These are phyloP conservation scores for Yarrowia porcina DNA, from an alignment of 805 yeast species.

Conservation along the genomic window DNA sequence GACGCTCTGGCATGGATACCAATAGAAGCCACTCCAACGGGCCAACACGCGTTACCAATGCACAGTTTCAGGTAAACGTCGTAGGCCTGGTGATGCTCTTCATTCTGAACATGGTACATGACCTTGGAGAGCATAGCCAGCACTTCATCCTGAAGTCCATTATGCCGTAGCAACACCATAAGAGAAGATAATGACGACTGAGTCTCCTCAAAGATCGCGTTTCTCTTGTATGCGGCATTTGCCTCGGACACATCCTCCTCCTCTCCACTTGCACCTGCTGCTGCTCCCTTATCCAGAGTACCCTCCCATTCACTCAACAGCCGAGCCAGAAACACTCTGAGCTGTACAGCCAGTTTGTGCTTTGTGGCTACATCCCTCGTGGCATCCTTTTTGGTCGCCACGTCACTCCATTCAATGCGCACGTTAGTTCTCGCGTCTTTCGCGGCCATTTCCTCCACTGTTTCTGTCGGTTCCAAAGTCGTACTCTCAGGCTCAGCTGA, in stretches of 20 bases:
- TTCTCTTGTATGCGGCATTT: slow-evolving; percentile 27
- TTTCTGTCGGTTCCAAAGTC: not conserved
- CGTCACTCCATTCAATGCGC: slow-evolving; percentile 1
- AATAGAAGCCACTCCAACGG: slow-evolving; percentile 75
- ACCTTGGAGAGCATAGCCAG: slow-evolving; percentile 59
- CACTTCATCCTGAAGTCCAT: slow-evolving; percentile 42
- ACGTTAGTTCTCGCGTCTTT: slow-evolving; percentile 5
- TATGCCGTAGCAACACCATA: slow-evolving; percentile 52
- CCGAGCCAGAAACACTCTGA: slow-evolving; percentile 48
- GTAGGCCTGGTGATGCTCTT: slow-evolving; percentile 51
- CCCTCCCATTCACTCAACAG: slow-evolving; percentile 43
- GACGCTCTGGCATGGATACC: slow-evolving; percentile 77
- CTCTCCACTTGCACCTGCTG: not conserved
- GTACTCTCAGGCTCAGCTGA: not conserved
- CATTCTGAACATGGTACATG: slow-evolving; percentile 55
- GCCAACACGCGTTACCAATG: slow-evolving; percentile 90
- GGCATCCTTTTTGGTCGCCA: not conserved
- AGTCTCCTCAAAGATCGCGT: slow-evolving; percentile 45
- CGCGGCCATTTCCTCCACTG: not conserved
- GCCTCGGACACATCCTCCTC: not conserved
- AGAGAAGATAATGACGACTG: slow-evolving; percentile 50
- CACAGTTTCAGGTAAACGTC: slow-evolving; percentile 72
- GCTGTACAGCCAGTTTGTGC: slow-evolving; percentile 34
- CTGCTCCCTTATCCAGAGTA: slow-evolving; percentile 33
- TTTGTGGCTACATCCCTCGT: not conserved